Conservation (phyloP, 768 basidiomycete genomes). For the Mycena indigotica region DNA sequence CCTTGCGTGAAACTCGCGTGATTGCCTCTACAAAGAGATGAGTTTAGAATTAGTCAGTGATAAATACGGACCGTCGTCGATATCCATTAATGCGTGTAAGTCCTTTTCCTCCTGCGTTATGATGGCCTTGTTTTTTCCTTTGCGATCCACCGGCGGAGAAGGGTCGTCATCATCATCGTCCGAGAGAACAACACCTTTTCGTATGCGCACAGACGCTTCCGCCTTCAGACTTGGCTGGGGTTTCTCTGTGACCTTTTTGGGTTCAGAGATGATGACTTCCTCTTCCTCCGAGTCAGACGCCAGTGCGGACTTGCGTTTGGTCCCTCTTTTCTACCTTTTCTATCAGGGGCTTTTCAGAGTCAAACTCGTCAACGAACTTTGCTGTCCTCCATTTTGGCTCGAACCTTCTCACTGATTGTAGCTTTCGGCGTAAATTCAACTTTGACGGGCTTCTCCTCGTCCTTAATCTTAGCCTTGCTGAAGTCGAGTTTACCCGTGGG, state of each 20-base stretch:
- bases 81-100: constrained; percentile 69
- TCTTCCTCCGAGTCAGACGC: constrained; percentile 37
- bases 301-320: constrained; percentile 48
- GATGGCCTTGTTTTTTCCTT: constrained; percentile 35
- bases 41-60: neutral
- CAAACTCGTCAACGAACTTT: constrained; percentile 11
- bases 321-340: constrained; percentile 26
- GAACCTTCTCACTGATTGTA: constrained; percentile 18
- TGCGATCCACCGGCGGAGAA: constrained; percentile 33
- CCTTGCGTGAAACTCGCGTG: constrained; percentile 28
- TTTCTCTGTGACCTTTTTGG: no score
- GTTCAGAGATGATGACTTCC: constrained; percentile 2
- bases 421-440: constrained; percentile 22
- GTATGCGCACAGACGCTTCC: constrained; percentile 35
- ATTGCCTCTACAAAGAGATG: constrained; percentile 33
- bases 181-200: constrained; percentile 54
- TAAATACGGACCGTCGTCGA: constrained; percentile 61
- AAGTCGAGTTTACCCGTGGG: constrained; percentile 59
- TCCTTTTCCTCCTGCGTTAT: constrained; percentile 50
- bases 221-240: neutral
- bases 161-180: constrained; percentile 63
- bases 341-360: neutral
- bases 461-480: constrained; percentile 57
- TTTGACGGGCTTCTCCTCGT: constrained; percentile 17
- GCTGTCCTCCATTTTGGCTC: constrained; percentile 21